Base-by-base conservation (phyloP, 2,329 filamentous ascomycete species). In the Erysiphe neolycopersici region DNA sequence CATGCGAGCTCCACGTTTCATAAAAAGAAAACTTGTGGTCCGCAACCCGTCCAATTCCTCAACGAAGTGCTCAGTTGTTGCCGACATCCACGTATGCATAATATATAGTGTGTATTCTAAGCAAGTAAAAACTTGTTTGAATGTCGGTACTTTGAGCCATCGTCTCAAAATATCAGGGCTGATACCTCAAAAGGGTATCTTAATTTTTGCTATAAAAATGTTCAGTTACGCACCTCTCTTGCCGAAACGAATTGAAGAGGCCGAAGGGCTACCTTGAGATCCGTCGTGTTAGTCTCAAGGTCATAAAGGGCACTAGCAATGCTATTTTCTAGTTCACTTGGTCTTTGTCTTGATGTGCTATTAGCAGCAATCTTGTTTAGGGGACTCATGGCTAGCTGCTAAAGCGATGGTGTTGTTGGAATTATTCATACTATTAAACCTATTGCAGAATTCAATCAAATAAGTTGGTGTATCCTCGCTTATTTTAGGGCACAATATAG, bases 161-260 rank as follows among this genome's bases (percentile, higher is more conserved):
- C n/a, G 32, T 33, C 11, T 33, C 32, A 13, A 33, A 14, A n/a
- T 33, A 22, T 33, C 9, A 14, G 32, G n/a, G 32, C 4, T 33
- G 4, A 14, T 26, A 26, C 22, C 22, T 26, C 11, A n/a, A 11
- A 13, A 33, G n/a, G n/a, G n/a, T 33, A 14, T 33, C n/a, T 33
- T 33, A 33, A 33, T 14, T 45, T 38, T 16, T 19, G 16, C 13
- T 22, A 19, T 26, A 39, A 29, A 14, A 43, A 43, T 19, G 36
- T 39, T 58, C 52, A 60, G 46, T 50, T 54, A 76, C 84, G 84
- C 79, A 98, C 89, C 87, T 98, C 89, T 67, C 85, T 83, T 64
- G 89, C 89, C 69, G 82, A 92, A 65, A 91, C 82, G 68, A 98
- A 85, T 76, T 98, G 89, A 68, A 98, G 78, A 66, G 89, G 89